Evolutionary conservation across 2,329 filamentous ascomycete species (phyloP).

Genomic region (Botrytis aclada): DNA sequence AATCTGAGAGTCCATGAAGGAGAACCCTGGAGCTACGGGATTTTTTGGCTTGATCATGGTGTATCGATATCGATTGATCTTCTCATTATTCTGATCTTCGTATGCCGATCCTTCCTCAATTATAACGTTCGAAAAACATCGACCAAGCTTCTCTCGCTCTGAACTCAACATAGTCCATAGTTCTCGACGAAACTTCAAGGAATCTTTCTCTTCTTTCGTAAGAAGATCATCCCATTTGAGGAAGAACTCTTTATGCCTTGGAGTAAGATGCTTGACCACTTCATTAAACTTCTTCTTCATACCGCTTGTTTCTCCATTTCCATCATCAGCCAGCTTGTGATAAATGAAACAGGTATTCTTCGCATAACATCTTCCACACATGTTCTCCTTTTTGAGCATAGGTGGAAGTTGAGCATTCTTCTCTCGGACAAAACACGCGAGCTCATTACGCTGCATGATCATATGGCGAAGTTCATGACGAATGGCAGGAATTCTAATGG

Average conservation of each 20-base stretch:
- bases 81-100: constrained; percentile 67
- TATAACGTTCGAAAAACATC: constrained; percentile 85
- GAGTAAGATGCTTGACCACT: constrained; percentile 71
- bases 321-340: constrained; percentile 83
- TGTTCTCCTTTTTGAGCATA: constrained; percentile 78
- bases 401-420: constrained; percentile 75
- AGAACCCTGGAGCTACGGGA: constrained; percentile 59
- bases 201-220: constrained; percentile 90
- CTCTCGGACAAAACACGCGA: constrained; percentile 82
- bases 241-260: constrained; percentile 78
- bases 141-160: constrained; percentile 81
- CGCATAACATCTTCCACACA: constrained; percentile 86
- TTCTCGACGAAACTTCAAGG: constrained; percentile 81
- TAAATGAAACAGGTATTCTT: constrained; percentile 90
- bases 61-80: constrained; percentile 91
- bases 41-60: constrained; percentile 67
- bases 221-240: constrained; percentile 90
- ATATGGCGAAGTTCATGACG: constrained; percentile 89
- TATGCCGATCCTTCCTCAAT: constrained; percentile 73
- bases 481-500: constrained; percentile 78
- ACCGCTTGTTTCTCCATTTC: constrained; percentile 75
- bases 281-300: constrained; percentile 80
- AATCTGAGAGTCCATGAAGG: constrained; percentile 88
- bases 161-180: constrained; percentile 93
- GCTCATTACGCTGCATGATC: constrained; percentile 90